Evolutionary conservation across 2,329 filamentous ascomycete species (phyloP).

Genomic region (Sphaerulina populicola): DNA sequence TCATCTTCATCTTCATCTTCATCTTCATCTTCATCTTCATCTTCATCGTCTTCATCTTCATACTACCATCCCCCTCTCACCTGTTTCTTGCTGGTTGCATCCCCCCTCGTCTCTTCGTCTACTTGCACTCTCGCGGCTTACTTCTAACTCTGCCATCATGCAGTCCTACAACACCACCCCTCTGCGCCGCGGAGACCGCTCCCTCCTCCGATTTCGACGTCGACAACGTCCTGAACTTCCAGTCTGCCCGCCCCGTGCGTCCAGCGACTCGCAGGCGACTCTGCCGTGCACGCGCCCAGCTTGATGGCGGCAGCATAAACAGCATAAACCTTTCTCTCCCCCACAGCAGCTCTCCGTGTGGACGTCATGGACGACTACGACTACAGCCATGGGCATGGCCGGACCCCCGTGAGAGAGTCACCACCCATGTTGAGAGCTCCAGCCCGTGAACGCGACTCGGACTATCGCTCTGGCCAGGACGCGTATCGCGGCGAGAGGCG

Average conservation of each 20-base stretch:
- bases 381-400: slow-evolving; percentile 1
- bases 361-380: slow-evolving; percentile 21
- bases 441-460: slow-evolving; percentile 11
- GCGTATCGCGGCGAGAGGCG: slow-evolving; percentile 26
- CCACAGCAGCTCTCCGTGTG: neutral
- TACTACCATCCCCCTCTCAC: neutral
- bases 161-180: neutral
- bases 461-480: slow-evolving; percentile 24
- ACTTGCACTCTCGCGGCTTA: neutral
- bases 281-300: neutral
- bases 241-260: neutral
- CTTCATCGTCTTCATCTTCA: neutral
- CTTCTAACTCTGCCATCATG: neutral
- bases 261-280: neutral
- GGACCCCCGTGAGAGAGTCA: slow-evolving; percentile 11
- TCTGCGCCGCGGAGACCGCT: neutral
- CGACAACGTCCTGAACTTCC: neutral
- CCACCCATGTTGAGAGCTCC: neutral
- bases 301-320: slow-evolving; percentile 18
- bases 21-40: no score
- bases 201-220: neutral
- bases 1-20: no score
- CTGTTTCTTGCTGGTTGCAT: neutral
- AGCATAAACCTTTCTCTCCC: neutral
- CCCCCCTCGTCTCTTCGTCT: neutral